Conservation (phyloP, 1,139 yeast genomes). For the Chernovozyma aurita region DNA sequence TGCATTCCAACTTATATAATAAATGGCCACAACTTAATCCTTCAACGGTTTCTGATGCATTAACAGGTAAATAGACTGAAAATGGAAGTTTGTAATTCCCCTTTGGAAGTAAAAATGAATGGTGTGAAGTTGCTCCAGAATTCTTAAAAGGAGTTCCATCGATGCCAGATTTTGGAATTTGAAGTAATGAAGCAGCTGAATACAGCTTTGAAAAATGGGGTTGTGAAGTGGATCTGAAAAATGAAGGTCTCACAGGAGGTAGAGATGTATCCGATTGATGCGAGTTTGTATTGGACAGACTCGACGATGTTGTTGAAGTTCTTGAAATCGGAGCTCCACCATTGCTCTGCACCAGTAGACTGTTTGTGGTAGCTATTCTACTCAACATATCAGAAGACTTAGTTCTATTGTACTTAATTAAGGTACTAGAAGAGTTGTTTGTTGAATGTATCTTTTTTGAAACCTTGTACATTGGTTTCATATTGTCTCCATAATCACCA, state of each 20-base stretch:
- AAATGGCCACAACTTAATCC: conserved; percentile 56
- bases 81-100: conserved; percentile 72
- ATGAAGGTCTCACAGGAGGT: conserved; percentile 15
- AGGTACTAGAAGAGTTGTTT: conserved; percentile 2
- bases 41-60: conserved; percentile 63
- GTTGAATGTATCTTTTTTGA: conserved; percentile 4
- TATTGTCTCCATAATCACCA: conserved; percentile 41
- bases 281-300: not conserved
- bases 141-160: conserved; percentile 44
- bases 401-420: not conserved
- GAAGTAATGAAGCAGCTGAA: conserved; percentile 7
- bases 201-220: conserved; percentile 9
- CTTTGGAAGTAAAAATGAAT: conserved; percentile 48
- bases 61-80: conserved; percentile 50
- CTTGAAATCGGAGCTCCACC: not conserved
- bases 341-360: too few relatives aligned
- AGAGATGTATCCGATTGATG: not conserved
- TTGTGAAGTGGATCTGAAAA: conserved; percentile 18
- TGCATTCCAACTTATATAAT: conserved; percentile 51
- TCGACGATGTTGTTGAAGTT: not conserved
- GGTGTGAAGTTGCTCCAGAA: conserved; percentile 13
- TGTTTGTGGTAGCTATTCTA: not conserved
- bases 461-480: conserved; percentile 14
- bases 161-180: conserved; percentile 34
- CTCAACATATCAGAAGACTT: not conserved